Evolutionary conservation across 129 eudicot species (phyloP).

Genomic region (Pulicaria dysenterica): DNA sequence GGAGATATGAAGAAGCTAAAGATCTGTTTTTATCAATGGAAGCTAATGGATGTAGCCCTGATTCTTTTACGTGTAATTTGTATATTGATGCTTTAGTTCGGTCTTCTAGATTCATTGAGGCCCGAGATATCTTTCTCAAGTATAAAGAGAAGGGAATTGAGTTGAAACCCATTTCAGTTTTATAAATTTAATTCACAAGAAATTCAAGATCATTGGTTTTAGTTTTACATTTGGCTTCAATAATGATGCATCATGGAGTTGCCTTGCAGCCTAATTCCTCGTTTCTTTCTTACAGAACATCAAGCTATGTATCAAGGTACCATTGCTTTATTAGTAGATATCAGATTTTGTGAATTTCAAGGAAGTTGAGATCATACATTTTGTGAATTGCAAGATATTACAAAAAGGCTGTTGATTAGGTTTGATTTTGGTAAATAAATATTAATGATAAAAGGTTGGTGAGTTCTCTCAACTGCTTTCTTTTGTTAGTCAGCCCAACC

Average conservation of each 20-base stretch:
- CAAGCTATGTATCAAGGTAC: slow-evolving; percentile 12
- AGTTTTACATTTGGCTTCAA: slow-evolving; percentile 21
- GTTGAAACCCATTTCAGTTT: slow-evolving; percentile 49
- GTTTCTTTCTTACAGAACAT: slow-evolving; percentile 19
- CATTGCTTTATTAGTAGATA: not conserved
- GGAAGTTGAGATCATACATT: slow-evolving; percentile 3
- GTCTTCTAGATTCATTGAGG: slow-evolving; percentile 57
- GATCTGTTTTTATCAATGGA: slow-evolving; percentile 76
- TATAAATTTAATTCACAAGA: slow-evolving; percentile 17
- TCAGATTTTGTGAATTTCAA: not conserved
- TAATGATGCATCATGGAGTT: slow-evolving; percentile 7
- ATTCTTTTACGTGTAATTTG: slow-evolving; percentile 67
- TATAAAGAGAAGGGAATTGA: slow-evolving; percentile 58
- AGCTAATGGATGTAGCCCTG: slow-evolving; percentile 69
- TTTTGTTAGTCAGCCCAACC: slow-evolving; percentile 37
- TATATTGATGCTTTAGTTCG: slow-evolving; percentile 53
- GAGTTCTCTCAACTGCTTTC: slow-evolving; percentile 47
- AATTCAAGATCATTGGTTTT: slow-evolving; percentile 15
- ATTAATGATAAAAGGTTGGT: slow-evolving; percentile 47
- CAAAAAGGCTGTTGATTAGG: slow-evolving; percentile 29
- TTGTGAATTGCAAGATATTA: not conserved
- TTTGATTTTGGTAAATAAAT: slow-evolving; percentile 37
- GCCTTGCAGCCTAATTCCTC: slow-evolving; percentile 13
- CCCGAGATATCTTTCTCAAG: slow-evolving; percentile 49
- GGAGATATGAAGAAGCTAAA: slow-evolving; percentile 67